Conservation (phyloP, 768 basidiomycete species). For the Mrakia hoshinonis region DNA sequence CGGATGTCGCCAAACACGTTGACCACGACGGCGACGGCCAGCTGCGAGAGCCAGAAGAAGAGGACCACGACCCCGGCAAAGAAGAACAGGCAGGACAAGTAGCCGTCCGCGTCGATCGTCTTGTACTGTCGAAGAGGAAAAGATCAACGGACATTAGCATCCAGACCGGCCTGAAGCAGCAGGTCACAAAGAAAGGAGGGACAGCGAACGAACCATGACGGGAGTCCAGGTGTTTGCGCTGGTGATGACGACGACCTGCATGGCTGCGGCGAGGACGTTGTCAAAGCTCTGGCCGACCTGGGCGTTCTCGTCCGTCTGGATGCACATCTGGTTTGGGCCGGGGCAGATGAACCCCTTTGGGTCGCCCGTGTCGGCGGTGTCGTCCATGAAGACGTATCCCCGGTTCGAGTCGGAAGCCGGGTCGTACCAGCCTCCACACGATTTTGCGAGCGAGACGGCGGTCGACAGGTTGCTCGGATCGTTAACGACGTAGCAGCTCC, state of each 20-base stretch:
- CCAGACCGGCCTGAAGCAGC: too few relatives aligned
- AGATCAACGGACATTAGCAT: too few relatives aligned
- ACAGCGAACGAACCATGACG: too few relatives aligned
- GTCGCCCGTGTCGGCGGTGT: conserved; percentile 42
- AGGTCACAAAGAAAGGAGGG: too few relatives aligned
- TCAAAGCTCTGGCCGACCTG: conserved; percentile 61
- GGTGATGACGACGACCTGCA: conserved; percentile 79
- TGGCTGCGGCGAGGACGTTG: conserved; percentile 65
- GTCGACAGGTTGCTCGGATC: conserved; percentile 36
- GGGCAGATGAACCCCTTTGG: conserved; percentile 87
- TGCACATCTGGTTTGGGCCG: conserved; percentile 63
- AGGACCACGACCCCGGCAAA: conserved; percentile 57
- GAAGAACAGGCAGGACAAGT: conserved; percentile 78
- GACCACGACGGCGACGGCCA: conserved; percentile 92
- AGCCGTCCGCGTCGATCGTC: conserved; percentile 83
- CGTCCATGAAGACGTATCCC: conserved; percentile 42
- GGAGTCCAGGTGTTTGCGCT: conserved; percentile 42
- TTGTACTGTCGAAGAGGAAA: too few relatives aligned
- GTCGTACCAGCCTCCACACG: conserved; percentile 76
- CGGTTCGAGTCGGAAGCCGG: conserved; percentile 47
- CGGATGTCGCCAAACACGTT: conserved; percentile 84
- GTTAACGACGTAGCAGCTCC: conserved; percentile 40
- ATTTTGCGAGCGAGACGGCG: conserved; percentile 44
- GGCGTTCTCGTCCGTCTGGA: conserved; percentile 1
- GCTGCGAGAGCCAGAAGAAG: conserved; percentile 54